Base-by-base conservation (phyloP, 768 basidiomycete species). In the Pisolithus sp. region DNA sequence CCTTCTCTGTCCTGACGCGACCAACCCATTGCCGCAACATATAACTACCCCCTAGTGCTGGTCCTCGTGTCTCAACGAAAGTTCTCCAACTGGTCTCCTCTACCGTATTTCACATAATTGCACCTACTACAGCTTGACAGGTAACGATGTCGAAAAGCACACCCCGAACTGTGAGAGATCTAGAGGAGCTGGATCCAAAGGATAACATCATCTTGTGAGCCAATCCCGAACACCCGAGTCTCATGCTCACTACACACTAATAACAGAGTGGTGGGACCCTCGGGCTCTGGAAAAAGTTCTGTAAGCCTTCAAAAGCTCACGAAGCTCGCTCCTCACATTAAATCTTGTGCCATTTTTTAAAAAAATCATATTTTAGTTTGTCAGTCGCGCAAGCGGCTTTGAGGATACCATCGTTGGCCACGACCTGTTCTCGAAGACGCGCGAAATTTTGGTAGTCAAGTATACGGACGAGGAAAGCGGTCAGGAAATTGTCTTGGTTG, bases 21-120 rank as follows among this genome's bases (percentile, higher is more conserved):
- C 49, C 44, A 54, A 40, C 50, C 47, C 65, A 67, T 60, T 53
- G 28, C 53, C 56, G 53, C 30, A 60, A 55, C 67, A 57, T 61
- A 34, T 49, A 49, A 38, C 39, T 10, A 12, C 34, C 34, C 15
- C 34, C 34, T 34, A 12, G 34, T 34, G 34, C 12, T 12, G 26
- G 26, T 7, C 26, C 26, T 26, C 26, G 26, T 26, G 26, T 26
- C 26, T 7, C 5, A 7, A 2, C 12, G 12, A 8, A 30, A 30
- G 30, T 30, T 2, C 12, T 34, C 34, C 12, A 34, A 34, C 10
- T 34, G 12, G 31, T 10, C 2, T 13, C 13, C 34, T 34, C 34
- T 13, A 5, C 13, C 5, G 12, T 15, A 34, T 34, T 34, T 34
- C 15, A 34, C 34, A 34, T 34, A 34, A 34, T 34, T 13, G 5